These are phyloP conservation scores for Magnolia changhungtana DNA, from an alignment of 164 flowering plant species.

Conservation along the genomic window DNA sequence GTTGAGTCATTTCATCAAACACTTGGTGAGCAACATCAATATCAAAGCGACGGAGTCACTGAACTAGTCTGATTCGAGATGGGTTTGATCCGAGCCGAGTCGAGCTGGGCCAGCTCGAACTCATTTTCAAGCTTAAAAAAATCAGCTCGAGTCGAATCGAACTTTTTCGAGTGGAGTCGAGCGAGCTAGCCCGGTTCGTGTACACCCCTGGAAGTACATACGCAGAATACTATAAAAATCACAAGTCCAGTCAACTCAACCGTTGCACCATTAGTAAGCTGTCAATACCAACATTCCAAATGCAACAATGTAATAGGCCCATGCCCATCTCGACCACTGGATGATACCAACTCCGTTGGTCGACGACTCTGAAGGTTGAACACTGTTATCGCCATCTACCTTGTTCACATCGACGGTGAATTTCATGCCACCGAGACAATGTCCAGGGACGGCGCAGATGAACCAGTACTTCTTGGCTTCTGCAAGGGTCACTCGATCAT, in stretches of 20 bases:
- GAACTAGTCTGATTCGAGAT: no score
- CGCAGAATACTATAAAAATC: no score
- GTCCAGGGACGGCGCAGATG: constrained; percentile 39
- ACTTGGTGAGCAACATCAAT: no score
- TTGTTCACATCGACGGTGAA: constrained; percentile 29
- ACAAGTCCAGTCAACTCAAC: not conserved
- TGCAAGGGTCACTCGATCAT: constrained; percentile 32
- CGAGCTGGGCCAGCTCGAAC: no score
- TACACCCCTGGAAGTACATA: no score
- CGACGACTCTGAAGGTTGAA: not conserved
- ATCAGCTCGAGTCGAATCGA: no score
- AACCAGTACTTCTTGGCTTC: constrained; percentile 48
- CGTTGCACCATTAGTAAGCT: not conserved
- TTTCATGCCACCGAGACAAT: constrained; percentile 62
- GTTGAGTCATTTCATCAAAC: no score
- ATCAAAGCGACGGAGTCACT: no score
- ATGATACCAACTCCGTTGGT: not conserved
- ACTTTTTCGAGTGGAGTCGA: no score
- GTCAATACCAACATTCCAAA: not conserved
- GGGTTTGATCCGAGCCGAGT: no score
- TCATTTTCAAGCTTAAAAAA: no score
- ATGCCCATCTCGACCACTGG: not conserved
- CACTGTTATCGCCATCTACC: not conserved
- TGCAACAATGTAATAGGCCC: not conserved
- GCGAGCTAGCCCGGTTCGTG: no score